A percentile compares a stretch with the other conserved stretches of the same genome.
Evolutionary conservation across 2,329 filamentous ascomycete species (phyloP).

Genomic region (Fusarium bulbicola): DNA sequence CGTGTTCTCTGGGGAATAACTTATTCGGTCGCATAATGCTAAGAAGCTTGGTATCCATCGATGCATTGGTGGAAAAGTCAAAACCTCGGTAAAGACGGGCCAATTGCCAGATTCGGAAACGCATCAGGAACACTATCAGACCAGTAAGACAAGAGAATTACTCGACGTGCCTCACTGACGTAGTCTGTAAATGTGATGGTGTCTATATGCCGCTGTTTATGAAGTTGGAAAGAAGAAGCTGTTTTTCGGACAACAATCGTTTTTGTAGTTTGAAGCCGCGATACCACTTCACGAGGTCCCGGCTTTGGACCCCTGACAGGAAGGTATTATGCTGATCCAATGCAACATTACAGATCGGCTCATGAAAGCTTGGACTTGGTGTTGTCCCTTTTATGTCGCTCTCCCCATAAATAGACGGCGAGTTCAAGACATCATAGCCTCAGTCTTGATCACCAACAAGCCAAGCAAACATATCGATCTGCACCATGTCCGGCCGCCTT

Average conservation of each 20-base stretch:
- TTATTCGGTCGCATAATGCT: constrained; percentile 16
- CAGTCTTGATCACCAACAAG: not conserved
- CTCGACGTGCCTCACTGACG: not conserved
- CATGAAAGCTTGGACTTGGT: not conserved
- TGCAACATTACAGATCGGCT: not conserved
- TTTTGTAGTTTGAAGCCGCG: not conserved
- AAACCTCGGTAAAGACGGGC: constrained; percentile 15
- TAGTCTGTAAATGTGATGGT: not conserved
- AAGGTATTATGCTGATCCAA: constrained; percentile 16
- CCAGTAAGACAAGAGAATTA: constrained; percentile 1
- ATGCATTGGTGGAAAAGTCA: constrained; percentile 15
- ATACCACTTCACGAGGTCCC: not conserved
- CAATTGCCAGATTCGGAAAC: not conserved
- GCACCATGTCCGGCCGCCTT: constrained; percentile 4
- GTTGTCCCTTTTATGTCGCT: not conserved
- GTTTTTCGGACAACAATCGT: not conserved
- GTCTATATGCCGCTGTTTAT: not conserved
- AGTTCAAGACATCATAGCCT: not conserved
- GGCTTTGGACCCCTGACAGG: constrained; percentile 9
- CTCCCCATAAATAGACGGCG: not conserved
- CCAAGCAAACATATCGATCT: not conserved
- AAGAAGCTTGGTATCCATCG: not conserved
- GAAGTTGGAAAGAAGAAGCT: not conserved
- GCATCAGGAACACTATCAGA: not conserved
- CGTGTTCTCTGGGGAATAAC: constrained; percentile 7